These are phyloP conservation scores for Microbotryum saponariae DNA, from an alignment of 1,284 basidiomycete species.

Conservation along the genomic window DNA sequence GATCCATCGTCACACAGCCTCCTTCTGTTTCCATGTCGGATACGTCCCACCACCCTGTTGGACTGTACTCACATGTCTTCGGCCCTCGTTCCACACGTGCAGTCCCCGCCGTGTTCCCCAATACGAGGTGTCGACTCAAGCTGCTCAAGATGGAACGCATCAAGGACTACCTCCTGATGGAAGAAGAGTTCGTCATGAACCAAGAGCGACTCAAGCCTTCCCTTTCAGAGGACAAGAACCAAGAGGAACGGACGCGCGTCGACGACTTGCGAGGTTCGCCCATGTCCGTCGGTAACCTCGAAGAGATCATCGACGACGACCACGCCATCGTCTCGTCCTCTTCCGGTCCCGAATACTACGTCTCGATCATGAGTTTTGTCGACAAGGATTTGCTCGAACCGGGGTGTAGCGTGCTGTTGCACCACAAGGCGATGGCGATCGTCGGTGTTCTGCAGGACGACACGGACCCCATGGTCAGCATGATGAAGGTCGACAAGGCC, in stretches of 20 bases:
- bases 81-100: neutral
- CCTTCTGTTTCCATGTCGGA: neutral
- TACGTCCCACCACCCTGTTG: no score
- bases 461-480: slow-evolving; percentile 88
- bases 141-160: slow-evolving; percentile 94
- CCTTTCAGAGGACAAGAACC: slow-evolving; percentile 84
- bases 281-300: slow-evolving; percentile 93
- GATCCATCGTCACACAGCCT: neutral
- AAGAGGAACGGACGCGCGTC: slow-evolving; percentile 86
- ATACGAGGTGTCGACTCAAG: slow-evolving; percentile 89
- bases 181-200: slow-evolving; percentile 87
- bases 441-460: slow-evolving; percentile 96
- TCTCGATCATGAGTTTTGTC: slow-evolving; percentile 96
- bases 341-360: slow-evolving; percentile 94
- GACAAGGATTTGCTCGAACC: slow-evolving; percentile 98
- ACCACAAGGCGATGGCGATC: slow-evolving; percentile 92
- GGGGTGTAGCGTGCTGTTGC: slow-evolving; percentile 87
- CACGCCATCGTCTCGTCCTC: slow-evolving; percentile 95
- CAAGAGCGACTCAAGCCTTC: slow-evolving; percentile 83
- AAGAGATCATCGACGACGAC: slow-evolving; percentile 99
- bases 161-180: slow-evolving; percentile 94
- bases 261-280: slow-evolving; percentile 92
- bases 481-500: slow-evolving; percentile 96
- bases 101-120: slow-evolving; percentile 84
- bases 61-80: neutral